Base-by-base conservation (phyloP, 495 filamentous ascomycete genomes). In the Durotheca rogersii region DNA sequence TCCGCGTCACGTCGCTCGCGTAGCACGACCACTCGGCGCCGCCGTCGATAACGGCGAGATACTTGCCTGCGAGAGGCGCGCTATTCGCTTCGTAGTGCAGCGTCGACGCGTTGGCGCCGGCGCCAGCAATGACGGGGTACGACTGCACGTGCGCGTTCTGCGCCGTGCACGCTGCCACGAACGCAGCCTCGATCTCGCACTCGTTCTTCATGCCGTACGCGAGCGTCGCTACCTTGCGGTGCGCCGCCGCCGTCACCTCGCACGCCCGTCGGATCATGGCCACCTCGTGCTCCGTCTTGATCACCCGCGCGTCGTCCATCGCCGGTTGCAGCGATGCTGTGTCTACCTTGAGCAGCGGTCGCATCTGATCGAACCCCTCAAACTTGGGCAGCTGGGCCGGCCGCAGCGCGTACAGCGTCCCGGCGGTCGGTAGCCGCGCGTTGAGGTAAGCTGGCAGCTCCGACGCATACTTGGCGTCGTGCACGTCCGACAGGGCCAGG, bases 61-160 rank as follows among this genome's bases (percentile, higher is more conserved):
- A 84, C 40, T 78, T 74, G 2, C 80, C 80, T 3, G 70, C 61
- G 27, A 96, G 75, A 4, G 81, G 69, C 52, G 86, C 76, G 58
- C 93, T 73, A 63, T 97, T 97, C 18, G 75, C 76, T 5, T 78
- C 73, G 66, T 97, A 97, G 67, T 97, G 92, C n/a, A 96, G 73
- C 0, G 84, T 86, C 17, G 83, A 83, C 2, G 87, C 88, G 58
- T 94, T 92, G 15, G 71, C 51, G 0, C 92, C 92, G 0, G 84
- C 81, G 0, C 82, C 90, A 0, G 86, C 88, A 58, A 97, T 97
- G 7, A 88, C 77, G n/a, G 81, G 79, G 67, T 97, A 97, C 6
- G 92, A 81, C 65, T 96, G 90, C 15, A 81, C 71, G 45, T 84
- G 85, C 1, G 89, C 88, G 23, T 83, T 83, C 20, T 81, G 73